These are phyloP conservation scores for Clavispora fructus DNA, from an alignment of 805 yeast genomes.

Conservation along the genomic window DNA sequence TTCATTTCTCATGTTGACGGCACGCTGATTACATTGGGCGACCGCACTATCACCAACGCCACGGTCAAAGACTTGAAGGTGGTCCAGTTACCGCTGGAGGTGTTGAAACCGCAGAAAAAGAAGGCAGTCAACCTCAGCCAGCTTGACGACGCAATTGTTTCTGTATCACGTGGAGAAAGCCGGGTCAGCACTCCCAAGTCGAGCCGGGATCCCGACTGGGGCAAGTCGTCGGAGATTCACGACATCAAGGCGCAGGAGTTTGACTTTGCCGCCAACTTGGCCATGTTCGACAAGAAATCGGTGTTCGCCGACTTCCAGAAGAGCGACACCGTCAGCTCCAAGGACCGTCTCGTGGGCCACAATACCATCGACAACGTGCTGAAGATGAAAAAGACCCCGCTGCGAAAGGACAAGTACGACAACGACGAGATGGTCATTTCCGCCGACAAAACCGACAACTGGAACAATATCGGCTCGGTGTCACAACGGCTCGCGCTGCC, in stretches of 20 bases:
- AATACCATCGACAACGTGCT: conserved; percentile 43
- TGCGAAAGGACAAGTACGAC: conserved; percentile 47
- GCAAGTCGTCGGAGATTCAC: conserved; percentile 37
- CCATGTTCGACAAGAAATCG: conserved; percentile 72
- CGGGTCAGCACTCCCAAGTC: conserved; percentile 10
- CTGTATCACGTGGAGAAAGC: conserved; percentile 10
- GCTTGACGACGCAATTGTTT: conserved; percentile 26
- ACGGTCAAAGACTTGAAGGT: conserved; percentile 53
- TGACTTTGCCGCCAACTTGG: conserved; percentile 78
- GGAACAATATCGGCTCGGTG: conserved; percentile 44
- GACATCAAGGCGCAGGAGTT: conserved; percentile 57
- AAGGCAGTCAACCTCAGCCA: conserved; percentile 10
- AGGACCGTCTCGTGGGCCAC: conserved; percentile 67
- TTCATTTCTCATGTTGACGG: conserved; percentile 29
- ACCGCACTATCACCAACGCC: conserved; percentile 24
- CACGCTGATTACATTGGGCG: conserved; percentile 21
- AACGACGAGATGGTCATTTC: conserved; percentile 72
- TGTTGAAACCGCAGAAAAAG: conserved; percentile 14
- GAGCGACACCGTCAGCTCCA: conserved; percentile 55
- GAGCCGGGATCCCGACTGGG: conserved; percentile 39
- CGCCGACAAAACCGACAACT: conserved; percentile 36
- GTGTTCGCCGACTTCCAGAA: conserved; percentile 74
- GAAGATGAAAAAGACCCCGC: conserved; percentile 10
- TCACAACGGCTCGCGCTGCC: conserved; percentile 14
- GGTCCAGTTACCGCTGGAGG: conserved; percentile 43